Evolutionary conservation across 2,329 filamentous ascomycete genomes (phyloP).

Genomic region (Lecanicillium sp.): DNA sequence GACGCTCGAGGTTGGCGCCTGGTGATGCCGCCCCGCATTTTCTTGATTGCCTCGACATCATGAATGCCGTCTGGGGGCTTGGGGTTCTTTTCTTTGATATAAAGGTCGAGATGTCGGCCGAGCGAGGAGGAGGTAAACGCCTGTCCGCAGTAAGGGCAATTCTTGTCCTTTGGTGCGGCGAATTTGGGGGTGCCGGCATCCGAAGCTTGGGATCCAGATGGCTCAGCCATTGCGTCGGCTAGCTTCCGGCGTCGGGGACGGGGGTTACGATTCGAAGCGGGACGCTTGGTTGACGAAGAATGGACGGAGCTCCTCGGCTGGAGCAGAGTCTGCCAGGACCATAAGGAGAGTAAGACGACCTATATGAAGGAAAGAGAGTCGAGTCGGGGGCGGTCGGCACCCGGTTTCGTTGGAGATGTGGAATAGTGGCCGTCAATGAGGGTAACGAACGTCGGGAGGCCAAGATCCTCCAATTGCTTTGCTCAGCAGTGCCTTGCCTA

Average conservation of each 20-base stretch:
- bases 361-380: constrained; percentile 16
- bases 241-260: constrained; percentile 4
- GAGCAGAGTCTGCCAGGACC: constrained; percentile 14
- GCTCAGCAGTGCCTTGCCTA: too few relatives aligned
- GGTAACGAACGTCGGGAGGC: constrained; percentile 11
- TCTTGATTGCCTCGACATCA: constrained; percentile 80
- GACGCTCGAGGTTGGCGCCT: constrained; percentile 70
- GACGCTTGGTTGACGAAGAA: neutral
- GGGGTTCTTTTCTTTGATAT: constrained; percentile 89
- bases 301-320: constrained; percentile 12
- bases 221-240: constrained; percentile 23
- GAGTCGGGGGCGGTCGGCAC: neutral
- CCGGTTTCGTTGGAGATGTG: constrained; percentile 2
- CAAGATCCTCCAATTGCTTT: constrained; percentile 8
- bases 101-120: constrained; percentile 87
- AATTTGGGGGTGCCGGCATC: constrained; percentile 31
- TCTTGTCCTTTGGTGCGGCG: constrained; percentile 69
- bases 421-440: too few relatives aligned
- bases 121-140: constrained; percentile 90
- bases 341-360: constrained; percentile 20
- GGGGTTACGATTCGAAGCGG: constrained; percentile 7
- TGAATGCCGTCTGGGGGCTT: constrained; percentile 82
- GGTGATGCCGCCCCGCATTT: constrained; percentile 78
- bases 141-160: constrained; percentile 81
- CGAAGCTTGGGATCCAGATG: constrained; percentile 20